phyloP scores from a whole-genome alignment of 148 eudicot species.

The Cornus suecica region DNA sequence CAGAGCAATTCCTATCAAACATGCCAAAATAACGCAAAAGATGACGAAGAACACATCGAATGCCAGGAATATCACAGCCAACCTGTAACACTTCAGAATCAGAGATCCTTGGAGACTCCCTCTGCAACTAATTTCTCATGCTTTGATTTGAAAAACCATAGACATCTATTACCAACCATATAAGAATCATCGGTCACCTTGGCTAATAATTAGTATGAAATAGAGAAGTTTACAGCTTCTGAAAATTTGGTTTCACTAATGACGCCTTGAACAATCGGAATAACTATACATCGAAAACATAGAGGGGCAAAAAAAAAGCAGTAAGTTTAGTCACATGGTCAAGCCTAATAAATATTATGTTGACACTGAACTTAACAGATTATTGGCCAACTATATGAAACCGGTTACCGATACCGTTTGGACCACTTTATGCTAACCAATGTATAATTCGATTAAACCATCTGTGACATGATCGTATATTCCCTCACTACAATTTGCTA shows the following conservation, averaged over 20 bases:
- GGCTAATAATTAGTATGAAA: not conserved
- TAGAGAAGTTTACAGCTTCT: not conserved
- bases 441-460: too few species aligned
- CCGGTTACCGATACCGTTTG: too few species aligned
- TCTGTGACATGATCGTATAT: too few species aligned
- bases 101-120: not conserved
- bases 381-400: too few species aligned
- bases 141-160: not conserved
- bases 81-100: conserved; percentile 50
- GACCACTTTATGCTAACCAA: too few species aligned
- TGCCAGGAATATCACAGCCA: conserved; percentile 89
- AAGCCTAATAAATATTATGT: not conserved
- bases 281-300: not conserved
- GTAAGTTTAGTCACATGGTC: not conserved
- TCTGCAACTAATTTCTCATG: conserved; percentile 4
- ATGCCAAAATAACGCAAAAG: conserved; percentile 90
- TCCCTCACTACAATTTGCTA: too few species aligned
- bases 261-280: not conserved
- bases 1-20: conserved; percentile 85
- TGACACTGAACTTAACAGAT: not conserved
- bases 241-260: not conserved
- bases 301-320: not conserved
- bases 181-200: not conserved
- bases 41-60: conserved; percentile 96
- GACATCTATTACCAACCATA: not conserved